Evolutionary conservation across 2,329 filamentous ascomycete species (phyloP), one percentile per base, ranked within the genome.

Genomic region (Ophiocordyceps camponoti-saundersi): DNA sequence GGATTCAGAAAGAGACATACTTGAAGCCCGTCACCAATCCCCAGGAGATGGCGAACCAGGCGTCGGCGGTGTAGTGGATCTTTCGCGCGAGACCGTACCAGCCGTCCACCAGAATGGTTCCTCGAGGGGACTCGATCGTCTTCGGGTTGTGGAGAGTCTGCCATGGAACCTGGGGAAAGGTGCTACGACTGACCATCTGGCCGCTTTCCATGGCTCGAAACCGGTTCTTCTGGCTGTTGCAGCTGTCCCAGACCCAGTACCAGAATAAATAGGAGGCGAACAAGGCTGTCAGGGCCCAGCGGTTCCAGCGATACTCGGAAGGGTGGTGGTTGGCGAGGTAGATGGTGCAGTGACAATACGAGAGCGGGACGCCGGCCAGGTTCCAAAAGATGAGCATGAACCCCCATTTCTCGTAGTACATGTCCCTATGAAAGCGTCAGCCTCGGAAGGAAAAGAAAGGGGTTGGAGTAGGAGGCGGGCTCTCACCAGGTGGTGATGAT

Each of bases 301-400:
- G 77, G 57, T 86, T 85, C 81, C 83, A 89, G 46, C 71, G 72
- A 65, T 94, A 95, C 48, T 78, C 77, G 34, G 77, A 72, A 0
- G 89, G 84, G 57, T 83, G 67, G 62, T 93, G 87, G 64, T 84
- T 89, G 53, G 87, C 87, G 45, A 95, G 74, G 67, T 85, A 95
- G 56, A 95, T 79, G 44, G 85, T 90, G 74, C 85, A 92, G 71
- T 95, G 88, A 69, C 87, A 94, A 73, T 95, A 95, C 47, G 80
- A 88, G 46, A 95, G 73, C 15, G 88, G 88, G 23, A 95, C 88
- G 54, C 88, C 88, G 44, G 88, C 87, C 61, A 95, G 71, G 66
- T 95, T 95, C 88, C 88, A 95, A 77, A 95, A 95, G 64, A 93
- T 93, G 54, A 95, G 77, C 88, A 95, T 95, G 71, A 95, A 95